phyloP scores from a whole-genome alignment of 1,284 basidiomycete species.

The Heliocybe sulcata region DNA sequence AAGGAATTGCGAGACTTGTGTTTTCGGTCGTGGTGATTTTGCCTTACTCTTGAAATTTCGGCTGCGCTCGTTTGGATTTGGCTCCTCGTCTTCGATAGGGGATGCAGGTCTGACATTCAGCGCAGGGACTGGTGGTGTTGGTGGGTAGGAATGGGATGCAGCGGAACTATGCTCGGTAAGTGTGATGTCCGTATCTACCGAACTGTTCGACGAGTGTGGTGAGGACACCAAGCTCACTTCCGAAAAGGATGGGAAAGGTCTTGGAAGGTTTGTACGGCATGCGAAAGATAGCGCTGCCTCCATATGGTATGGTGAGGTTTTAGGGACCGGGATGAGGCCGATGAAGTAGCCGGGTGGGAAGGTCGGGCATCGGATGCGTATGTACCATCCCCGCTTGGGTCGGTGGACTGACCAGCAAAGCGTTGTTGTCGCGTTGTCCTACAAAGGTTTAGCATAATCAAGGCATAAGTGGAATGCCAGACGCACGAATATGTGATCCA shows the following conservation, averaged over 20 bases:
- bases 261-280: constrained; percentile 44
- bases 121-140: constrained; percentile 42
- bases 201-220: constrained; percentile 1
- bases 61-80: constrained; percentile 5
- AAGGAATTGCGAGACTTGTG: constrained; percentile 52
- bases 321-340: constrained; percentile 49
- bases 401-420: constrained; percentile 71
- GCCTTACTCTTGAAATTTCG: not conserved
- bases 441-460: not conserved
- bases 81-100: constrained; percentile 29
- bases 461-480: constrained; percentile 2
- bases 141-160: constrained; percentile 58
- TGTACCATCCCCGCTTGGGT: constrained; percentile 74
- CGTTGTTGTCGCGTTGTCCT: constrained; percentile 2
- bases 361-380: constrained; percentile 58
- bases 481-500: constrained; percentile 66
- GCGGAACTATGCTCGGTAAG: not conserved
- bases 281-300: constrained; percentile 58
- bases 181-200: constrained; percentile 2
- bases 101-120: constrained; percentile 35
- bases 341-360: constrained; percentile 63
- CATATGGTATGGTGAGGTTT: constrained; percentile 43
- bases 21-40: not conserved
- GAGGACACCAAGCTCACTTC: not conserved
- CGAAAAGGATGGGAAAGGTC: not conserved